These are phyloP conservation scores for Hypoxylon lienhwacheense DNA, from an alignment of 495 filamentous ascomycete species.

Conservation along the genomic window DNA sequence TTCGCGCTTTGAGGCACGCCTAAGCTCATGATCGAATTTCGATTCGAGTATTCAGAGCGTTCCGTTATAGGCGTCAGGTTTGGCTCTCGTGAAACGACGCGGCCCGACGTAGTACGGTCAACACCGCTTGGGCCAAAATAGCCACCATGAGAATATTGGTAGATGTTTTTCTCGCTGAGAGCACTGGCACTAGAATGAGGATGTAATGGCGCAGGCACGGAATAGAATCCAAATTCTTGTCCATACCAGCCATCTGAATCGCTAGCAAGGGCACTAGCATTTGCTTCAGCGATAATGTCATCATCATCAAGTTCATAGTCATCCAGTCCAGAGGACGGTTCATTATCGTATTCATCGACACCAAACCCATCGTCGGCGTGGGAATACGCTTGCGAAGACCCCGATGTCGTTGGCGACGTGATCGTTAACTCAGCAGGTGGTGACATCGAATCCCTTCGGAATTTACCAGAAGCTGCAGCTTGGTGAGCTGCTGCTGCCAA, in stretches of 20 bases:
- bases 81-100: slow-evolving; percentile 76
- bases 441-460: slow-evolving; percentile 61
- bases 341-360: slow-evolving; percentile 58
- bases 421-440: slow-evolving; percentile 51
- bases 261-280: slow-evolving; percentile 88
- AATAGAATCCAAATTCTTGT: slow-evolving; percentile 97
- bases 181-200: slow-evolving; percentile 32
- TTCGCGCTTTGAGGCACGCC: slow-evolving; percentile 56
- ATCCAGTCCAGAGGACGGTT: slow-evolving; percentile 49
- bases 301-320: slow-evolving; percentile 77
- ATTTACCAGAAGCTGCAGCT: slow-evolving; percentile 69
- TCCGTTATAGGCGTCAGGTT: slow-evolving; percentile 96
- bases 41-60: slow-evolving; percentile 90
- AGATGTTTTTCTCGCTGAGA: slow-evolving; percentile 47
- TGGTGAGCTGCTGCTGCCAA: slow-evolving; percentile 74
- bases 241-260: slow-evolving; percentile 94
- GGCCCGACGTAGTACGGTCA: slow-evolving; percentile 65
- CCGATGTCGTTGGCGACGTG: slow-evolving; percentile 49
- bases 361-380: slow-evolving; percentile 44
- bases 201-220: slow-evolving; percentile 54
- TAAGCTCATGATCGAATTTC: slow-evolving; percentile 82
- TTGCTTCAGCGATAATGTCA: slow-evolving; percentile 89
- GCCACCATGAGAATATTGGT: slow-evolving; percentile 75
- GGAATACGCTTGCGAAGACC: slow-evolving; percentile 30
- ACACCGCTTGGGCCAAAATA: slow-evolving; percentile 80